Conservation (phyloP, 768 basidiomycete species). For the Suillus lakei region DNA sequence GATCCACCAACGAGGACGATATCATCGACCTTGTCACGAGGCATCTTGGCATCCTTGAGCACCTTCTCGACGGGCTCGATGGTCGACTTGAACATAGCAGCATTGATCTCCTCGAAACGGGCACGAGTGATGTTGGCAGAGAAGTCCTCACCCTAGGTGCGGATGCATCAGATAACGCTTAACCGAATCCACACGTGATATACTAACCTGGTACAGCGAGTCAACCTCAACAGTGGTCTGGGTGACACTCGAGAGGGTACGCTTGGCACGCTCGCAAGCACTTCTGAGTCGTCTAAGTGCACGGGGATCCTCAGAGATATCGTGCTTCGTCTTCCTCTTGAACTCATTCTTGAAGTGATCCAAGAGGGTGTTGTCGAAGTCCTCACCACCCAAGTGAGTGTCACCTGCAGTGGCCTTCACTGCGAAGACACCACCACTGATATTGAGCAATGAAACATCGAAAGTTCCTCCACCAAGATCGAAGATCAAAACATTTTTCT, state of each 20-base stretch:
- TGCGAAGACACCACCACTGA: slow-evolving; percentile 97
- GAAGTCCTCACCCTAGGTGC: slow-evolving; percentile 89
- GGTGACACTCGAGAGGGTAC: slow-evolving; percentile 96
- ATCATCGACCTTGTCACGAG: slow-evolving; percentile 96
- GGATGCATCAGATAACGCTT: slow-evolving; percentile 14
- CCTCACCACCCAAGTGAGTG: slow-evolving; percentile 99
- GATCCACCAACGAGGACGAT: slow-evolving; percentile 99
- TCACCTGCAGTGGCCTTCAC: slow-evolving; percentile 99
- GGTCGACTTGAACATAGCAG: slow-evolving; percentile 92
- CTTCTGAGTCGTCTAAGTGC: slow-evolving; percentile 94
- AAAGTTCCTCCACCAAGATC: slow-evolving; percentile 99
- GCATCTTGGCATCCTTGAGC: slow-evolving; percentile 97
- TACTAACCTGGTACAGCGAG: slow-evolving; percentile 87
- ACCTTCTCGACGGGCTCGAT: slow-evolving; percentile 99
- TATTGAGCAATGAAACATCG: slow-evolving; percentile 98
- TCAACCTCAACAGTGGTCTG: slow-evolving; percentile 99
- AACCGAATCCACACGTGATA: background rate
- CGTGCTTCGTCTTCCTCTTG: slow-evolving; percentile 95
- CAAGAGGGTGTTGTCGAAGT: slow-evolving; percentile 97
- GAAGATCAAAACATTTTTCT: slow-evolving; percentile 99
- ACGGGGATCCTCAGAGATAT: slow-evolving; percentile 96
- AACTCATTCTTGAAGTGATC: slow-evolving; percentile 99
- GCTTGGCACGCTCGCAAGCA: slow-evolving; percentile 99
- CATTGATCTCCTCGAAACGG: slow-evolving; percentile 99
- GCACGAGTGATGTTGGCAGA: slow-evolving; percentile 98